Evolutionary conservation across 1,139 yeast species (phyloP).

Genomic region (Geotrichum australiense): DNA sequence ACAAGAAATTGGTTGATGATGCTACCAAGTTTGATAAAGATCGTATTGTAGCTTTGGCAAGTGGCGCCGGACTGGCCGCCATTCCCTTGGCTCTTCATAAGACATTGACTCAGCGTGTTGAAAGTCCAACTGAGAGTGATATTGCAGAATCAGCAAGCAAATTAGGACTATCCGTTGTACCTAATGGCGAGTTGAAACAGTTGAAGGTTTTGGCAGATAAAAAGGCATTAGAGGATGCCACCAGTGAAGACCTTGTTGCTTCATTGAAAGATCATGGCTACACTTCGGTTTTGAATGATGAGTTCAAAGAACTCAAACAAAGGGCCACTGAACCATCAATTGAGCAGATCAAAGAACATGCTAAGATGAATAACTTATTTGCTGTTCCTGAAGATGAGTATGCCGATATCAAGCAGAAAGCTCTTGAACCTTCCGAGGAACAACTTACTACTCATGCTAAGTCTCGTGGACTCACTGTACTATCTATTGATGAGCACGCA

Average conservation of each 20-base stretch:
- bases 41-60: conserved; percentile 22
- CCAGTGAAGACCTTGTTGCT: conserved; percentile 19
- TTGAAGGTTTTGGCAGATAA: conserved; percentile 23
- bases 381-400: conserved; percentile 24
- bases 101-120: conserved; percentile 30
- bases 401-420: conserved; percentile 22
- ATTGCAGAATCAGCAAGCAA: conserved; percentile 24
- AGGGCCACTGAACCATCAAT: conserved; percentile 22
- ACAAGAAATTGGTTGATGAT: conserved; percentile 10
- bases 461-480: conserved; percentile 24
- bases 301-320: conserved; percentile 10
- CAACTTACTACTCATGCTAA: conserved; percentile 34
- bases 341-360: conserved; percentile 30
- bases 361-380: conserved; percentile 24
- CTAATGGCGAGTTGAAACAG: conserved; percentile 21
- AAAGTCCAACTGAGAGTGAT: conserved; percentile 22
- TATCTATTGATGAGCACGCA: conserved; percentile 25
- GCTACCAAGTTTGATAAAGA: conserved; percentile 13
- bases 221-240: conserved; percentile 21
- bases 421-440: conserved; percentile 12
- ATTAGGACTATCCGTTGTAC: conserved; percentile 25
- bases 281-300: conserved; percentile 21
- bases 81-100: conserved; percentile 14
- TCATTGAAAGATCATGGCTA: conserved; percentile 31
- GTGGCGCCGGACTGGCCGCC: conserved; percentile 31